Evolutionary conservation across 192 early-diverging fungal species (phyloP), one percentile per base, ranked within the genome.

Genomic region (Coemansia sp.): DNA sequence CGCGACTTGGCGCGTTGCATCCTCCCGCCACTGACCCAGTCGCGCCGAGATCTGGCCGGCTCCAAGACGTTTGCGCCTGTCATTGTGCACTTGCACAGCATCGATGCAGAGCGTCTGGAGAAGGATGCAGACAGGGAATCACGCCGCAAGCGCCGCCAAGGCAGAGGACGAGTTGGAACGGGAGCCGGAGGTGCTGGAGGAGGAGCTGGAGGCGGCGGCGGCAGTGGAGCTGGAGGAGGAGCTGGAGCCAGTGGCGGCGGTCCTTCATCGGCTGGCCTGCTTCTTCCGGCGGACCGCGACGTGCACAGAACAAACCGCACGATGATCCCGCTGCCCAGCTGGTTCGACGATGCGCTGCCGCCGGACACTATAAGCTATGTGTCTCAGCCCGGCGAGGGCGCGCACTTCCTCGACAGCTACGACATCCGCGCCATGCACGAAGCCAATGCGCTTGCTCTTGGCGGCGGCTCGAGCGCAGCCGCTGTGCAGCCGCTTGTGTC

Each of bases 101-200:
- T 83, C 2, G 89, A 91, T 59, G 84, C 93, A 25, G 90, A 93
- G 61, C 87, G 91, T 31, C 84, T 91, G 60, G 93, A 94, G 61
- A 86, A 87, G 70, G 93, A 96, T 59, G 79, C 87, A 2, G 89
- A 93, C 54, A 79, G 93, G 55, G 93, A 95, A 53, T 77, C 84
- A 22, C 85, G 94, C 33, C 88, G 94, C 31, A 96, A 94, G 70
- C 83, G 93, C 44, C 79, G 94, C 14, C 92, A 94, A 70, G 90
- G 86, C 22, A 81, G 91, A 29, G 88, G 92, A 14, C 77, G 88
- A 41, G 64, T 19, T 36, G 45, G 19, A 11, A 27, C 42, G 6
- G 38, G 19, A 11, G 33, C 42, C 11, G 38, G 22, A 40, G 68
- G 31, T 15, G 59, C n/a, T 6, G 42, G 42, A 4, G 4, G 25